These are phyloP conservation scores for Neurospora sp. DNA, from an alignment of 2,329 filamentous ascomycete genomes.

Conservation along the genomic window DNA sequence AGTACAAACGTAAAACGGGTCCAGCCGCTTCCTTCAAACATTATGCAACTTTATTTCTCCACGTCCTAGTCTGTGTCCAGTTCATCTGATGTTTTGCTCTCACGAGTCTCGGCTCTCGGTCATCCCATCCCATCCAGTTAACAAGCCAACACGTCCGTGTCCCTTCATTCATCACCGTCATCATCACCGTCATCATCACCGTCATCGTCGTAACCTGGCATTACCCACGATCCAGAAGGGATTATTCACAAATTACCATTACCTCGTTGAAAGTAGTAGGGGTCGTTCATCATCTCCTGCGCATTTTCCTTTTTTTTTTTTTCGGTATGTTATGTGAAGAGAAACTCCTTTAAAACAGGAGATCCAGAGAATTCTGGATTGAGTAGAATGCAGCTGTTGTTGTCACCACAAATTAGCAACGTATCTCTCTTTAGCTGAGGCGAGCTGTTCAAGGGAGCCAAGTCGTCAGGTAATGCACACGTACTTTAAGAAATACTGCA, in stretches of 20 bases:
- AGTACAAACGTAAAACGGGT: not conserved
- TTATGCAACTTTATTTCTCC: not conserved
- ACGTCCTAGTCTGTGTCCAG: not conserved
- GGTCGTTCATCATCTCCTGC: not conserved
- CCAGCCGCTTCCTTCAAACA: not conserved
- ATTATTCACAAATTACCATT: not conserved
- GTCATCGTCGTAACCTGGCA: not conserved
- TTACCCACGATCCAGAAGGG: not conserved
- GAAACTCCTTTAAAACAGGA: conserved; percentile 83
- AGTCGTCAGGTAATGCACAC: conserved; percentile 23
- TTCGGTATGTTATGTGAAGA: conserved; percentile 48
- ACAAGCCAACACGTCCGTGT: not conserved
- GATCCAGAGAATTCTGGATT: conserved; percentile 91
- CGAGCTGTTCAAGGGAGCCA: not conserved
- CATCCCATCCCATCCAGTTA: not conserved
- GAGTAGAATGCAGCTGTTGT: conserved; percentile 69
- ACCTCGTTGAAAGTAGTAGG: not conserved
- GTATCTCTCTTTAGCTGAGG: conserved; percentile 9
- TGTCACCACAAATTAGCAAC: conserved; percentile 9
- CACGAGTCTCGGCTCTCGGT: not conserved
- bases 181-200: not conserved
- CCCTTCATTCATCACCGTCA: not conserved
- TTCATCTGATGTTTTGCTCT: not conserved
- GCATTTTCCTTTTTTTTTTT: not conserved
- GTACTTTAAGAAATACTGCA: conserved; percentile 91